Base-by-base conservation (phyloP, 176 grass and related monocot species). In the Raddia guianensis region DNA sequence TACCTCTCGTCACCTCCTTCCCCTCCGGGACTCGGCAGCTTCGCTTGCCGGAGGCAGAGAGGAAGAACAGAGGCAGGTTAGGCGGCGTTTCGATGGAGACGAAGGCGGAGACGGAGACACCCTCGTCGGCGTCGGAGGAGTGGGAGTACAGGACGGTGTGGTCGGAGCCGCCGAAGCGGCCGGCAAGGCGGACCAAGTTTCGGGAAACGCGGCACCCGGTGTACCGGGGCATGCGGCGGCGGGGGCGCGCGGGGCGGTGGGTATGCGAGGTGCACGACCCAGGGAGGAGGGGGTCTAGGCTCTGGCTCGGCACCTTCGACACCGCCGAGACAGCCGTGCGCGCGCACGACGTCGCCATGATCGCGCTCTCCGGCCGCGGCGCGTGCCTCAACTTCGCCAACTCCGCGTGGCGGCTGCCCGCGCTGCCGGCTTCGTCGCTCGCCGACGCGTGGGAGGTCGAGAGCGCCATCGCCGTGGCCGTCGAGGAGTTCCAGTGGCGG, bases 271-370 rank as follows among this genome's bases (percentile, higher is more conserved):
- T n/a, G n/a, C n/a, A n/a, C n/a, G n/a, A n/a, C n/a, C n/a, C n/a
- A n/a, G n/a, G n/a, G n/a, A n/a, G n/a, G n/a, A n/a, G n/a, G n/a
- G n/a, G n/a, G n/a, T n/a, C n/a, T n/a, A 60, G 94, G 69, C 84
- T 97, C 11, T 97, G 94, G 94, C 88, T 97, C n/a, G 94, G 94
- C 51, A 97, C 94, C n/a, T 97, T 93, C 74, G 86, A 97, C 86
- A 97, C 94, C 20, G 94, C 94, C 6, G 94, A 97, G 91, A 88
- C 93, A 80, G 94, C 94, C 6, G 94, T 91, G 14, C 86, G 87
- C 58, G 93, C 94, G 0, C 91, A 97, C 86, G 94, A 97, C 67
- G 87, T 86, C 6, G 94, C 91, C 8, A 66, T 62, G 10, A 80
- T 97, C 78, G 72, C 85, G 8, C 82, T 91, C 20, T 70, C 66